Percentiles rank a stretch among this genome's conserved stretches.
These are phyloP conservation scores for Sporothrix luriei DNA, from an alignment of 2,329 filamentous ascomycete species.

Conservation along the genomic window DNA sequence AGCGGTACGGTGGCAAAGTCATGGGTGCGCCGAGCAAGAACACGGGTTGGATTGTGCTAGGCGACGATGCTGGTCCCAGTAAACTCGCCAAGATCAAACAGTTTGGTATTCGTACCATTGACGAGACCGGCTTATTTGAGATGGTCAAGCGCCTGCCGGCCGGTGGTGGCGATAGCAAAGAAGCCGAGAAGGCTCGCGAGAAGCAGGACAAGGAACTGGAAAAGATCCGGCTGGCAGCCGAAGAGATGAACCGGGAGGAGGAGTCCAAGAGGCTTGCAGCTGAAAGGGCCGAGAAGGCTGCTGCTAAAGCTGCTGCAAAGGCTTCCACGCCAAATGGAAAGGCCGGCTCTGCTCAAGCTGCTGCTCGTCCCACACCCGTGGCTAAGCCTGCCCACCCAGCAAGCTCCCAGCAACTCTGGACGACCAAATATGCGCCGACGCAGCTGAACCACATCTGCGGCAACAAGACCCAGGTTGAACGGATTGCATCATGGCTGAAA, in stretches of 20 bases:
- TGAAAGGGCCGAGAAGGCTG: constrained; percentile 57
- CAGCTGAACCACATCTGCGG: constrained; percentile 87
- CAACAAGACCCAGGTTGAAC: constrained; percentile 88
- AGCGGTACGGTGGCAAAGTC: constrained; percentile 91
- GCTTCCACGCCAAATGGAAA: constrained; percentile 23
- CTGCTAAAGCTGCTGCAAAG: constrained; percentile 48
- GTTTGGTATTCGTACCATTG: constrained; percentile 82
- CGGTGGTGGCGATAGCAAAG: constrained; percentile 83
- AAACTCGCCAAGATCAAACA: constrained; percentile 86
- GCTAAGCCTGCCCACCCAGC: constrained; percentile 48
- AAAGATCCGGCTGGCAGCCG: constrained; percentile 77
- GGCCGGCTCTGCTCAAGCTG: not conserved
- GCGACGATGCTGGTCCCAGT: constrained; percentile 86
- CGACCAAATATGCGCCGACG: constrained; percentile 90
- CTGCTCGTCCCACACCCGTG: constrained; percentile 37
- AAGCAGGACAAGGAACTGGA: constrained; percentile 84
- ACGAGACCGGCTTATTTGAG: constrained; percentile 88
- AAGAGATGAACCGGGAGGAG: constrained; percentile 84
- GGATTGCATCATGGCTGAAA: constrained; percentile 82
- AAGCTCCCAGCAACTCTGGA: constrained; percentile 70
- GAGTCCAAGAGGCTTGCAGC: constrained; percentile 57
- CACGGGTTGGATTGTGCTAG: constrained; percentile 90
- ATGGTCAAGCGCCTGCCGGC: constrained; percentile 80
- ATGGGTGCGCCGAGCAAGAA: constrained; percentile 84
- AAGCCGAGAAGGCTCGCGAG: constrained; percentile 79